Evolutionary conservation across 192 early-diverging fungal species (phyloP).

Genomic region (Entomortierella lignicola): DNA sequence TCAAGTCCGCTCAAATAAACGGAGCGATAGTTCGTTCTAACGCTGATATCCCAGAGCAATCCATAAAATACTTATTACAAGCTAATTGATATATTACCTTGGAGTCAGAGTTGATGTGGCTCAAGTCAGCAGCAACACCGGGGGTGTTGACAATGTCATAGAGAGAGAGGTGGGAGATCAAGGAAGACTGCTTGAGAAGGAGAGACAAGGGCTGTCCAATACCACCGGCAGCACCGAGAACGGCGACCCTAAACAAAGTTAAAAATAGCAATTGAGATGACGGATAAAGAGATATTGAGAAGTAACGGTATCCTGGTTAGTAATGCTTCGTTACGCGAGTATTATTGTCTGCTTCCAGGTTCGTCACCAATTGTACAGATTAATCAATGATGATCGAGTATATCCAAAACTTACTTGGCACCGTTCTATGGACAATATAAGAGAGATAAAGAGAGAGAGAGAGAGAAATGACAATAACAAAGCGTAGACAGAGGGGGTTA

Average conservation of each 20-base stretch:
- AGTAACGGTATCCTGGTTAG: too few relatives aligned
- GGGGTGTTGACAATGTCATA: slow-evolving; percentile 99
- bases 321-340: too few relatives aligned
- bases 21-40: too few relatives aligned
- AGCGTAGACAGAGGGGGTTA: too few relatives aligned
- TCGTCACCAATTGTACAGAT: neutral
- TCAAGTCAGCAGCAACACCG: slow-evolving; percentile 95
- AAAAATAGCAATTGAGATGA: neutral
- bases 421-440: slow-evolving; percentile 33
- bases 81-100: too few relatives aligned
- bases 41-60: too few relatives aligned
- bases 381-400: neutral
- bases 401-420: slow-evolving; percentile 53
- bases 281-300: neutral
- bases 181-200: slow-evolving; percentile 88
- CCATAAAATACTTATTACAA: too few relatives aligned
- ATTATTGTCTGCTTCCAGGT: neutral
- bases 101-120: slow-evolving; percentile 90
- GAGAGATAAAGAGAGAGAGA: neutral
- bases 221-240: slow-evolving; percentile 78
- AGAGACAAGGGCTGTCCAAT: slow-evolving; percentile 98
- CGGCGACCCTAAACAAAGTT: slow-evolving; percentile 52
- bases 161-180: slow-evolving; percentile 87
- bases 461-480: neutral
- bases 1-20: too few relatives aligned